Conservation (phyloP, 306 rosid genomes). For the Crataegus laevigata region DNA sequence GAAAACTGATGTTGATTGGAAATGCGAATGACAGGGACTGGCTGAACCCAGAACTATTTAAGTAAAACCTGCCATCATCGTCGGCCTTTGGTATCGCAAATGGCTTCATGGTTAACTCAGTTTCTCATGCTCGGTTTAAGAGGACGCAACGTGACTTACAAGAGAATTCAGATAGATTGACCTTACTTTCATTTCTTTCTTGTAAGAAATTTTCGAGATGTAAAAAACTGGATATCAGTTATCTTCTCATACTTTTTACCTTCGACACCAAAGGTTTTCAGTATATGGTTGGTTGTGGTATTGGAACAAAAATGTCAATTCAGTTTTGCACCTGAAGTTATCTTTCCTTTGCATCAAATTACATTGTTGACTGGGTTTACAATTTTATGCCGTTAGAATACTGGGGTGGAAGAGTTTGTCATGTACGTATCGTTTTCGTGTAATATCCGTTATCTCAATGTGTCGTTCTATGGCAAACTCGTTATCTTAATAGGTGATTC, state of each 20-base stretch:
- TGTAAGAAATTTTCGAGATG: not conserved
- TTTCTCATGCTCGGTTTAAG: slow-evolving; percentile 19
- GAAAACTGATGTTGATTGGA: not conserved
- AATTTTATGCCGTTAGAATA: not conserved
- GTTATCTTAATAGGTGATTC: too few relatives aligned
- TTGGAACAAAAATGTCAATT: not conserved
- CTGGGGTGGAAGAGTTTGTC: too few relatives aligned
- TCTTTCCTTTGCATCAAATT: not conserved
- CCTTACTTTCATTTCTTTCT: not conserved
- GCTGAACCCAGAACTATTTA: slow-evolving; percentile 87
- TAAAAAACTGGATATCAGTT: not conserved
- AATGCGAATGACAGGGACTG: slow-evolving; percentile 58
- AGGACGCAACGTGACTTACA: not conserved
- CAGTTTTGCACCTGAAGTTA: not conserved
- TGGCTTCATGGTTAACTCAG: slow-evolving; percentile 8
- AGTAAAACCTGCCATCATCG: slow-evolving; percentile 26
- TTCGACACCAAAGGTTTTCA: not conserved
- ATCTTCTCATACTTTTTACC: not conserved
- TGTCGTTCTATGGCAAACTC: rapidly evolving
- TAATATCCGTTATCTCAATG: too few relatives aligned
- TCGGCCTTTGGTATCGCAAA: slow-evolving; percentile 15
- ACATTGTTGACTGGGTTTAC: not conserved
- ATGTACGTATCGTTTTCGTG: too few relatives aligned
- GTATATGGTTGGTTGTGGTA: not conserved
- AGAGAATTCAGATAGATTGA: not conserved